phyloP scores from a whole-genome alignment of 2,329 filamentous ascomycete species.

The Exophiala sideris region DNA sequence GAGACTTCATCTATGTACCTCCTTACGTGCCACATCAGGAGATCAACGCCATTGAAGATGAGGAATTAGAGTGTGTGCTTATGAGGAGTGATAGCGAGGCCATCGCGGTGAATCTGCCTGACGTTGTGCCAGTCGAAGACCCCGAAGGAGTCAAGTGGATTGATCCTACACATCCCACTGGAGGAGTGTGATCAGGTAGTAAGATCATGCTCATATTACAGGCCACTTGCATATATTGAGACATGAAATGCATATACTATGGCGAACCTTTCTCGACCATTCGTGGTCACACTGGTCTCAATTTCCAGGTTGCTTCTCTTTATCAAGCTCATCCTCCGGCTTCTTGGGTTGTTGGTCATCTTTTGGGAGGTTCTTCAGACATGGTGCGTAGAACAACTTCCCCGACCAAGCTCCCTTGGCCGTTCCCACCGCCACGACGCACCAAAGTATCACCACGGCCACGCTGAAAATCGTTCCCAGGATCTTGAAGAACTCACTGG shows the following conservation, averaged over 20 bases:
- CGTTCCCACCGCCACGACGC: slow-evolving; percentile 52
- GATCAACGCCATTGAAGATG: slow-evolving; percentile 43
- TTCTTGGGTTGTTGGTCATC: slow-evolving; percentile 12
- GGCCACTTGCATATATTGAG: neutral
- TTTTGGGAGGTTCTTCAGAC: slow-evolving; percentile 41
- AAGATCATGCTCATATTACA: neutral
- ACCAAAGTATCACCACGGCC: slow-evolving; percentile 54
- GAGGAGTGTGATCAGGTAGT: slow-evolving; percentile 16
- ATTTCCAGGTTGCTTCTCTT: slow-evolving; percentile 5
- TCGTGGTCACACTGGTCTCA: neutral
- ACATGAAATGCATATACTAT: too few species aligned
- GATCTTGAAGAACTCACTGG: slow-evolving; percentile 55
- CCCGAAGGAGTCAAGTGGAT: slow-evolving; percentile 46
- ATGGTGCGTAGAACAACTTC: slow-evolving; percentile 54
- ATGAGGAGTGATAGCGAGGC: slow-evolving; percentile 44
- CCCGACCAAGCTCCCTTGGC: slow-evolving; percentile 48
- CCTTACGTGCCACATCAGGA: slow-evolving; percentile 47
- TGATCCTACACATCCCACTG: slow-evolving; percentile 43
- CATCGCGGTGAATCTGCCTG: slow-evolving; percentile 43
- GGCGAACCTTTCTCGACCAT: too few species aligned
- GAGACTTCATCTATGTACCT: slow-evolving; percentile 48
- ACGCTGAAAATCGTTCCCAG: slow-evolving; percentile 55
- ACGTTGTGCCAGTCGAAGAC: slow-evolving; percentile 43
- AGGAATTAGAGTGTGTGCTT: slow-evolving; percentile 43
- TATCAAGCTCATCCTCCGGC: neutral